A percentile compares a stretch with the other conserved stretches of the same genome.
Conservation (phyloP, 1,284 basidiomycete species). For the Sporisorium reilianum region DNA sequence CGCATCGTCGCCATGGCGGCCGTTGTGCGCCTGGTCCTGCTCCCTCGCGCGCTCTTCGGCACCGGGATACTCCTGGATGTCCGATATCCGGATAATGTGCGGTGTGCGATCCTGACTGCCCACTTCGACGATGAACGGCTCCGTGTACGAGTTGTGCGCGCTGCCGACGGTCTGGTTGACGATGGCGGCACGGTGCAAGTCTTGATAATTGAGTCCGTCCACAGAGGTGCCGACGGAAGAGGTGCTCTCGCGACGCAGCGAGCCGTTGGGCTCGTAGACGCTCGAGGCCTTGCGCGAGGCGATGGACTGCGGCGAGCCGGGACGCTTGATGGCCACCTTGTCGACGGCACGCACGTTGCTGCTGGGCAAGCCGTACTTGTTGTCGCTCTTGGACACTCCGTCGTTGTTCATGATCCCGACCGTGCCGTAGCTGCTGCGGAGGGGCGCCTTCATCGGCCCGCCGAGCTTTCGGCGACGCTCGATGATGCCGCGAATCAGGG, state of each 20-base stretch:
- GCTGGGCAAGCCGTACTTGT: slow-evolving; percentile 46
- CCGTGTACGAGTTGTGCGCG: slow-evolving; percentile 29
- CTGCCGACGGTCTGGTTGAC: slow-evolving; percentile 26
- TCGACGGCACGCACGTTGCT: slow-evolving; percentile 45
- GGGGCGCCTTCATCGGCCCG: slow-evolving; percentile 56
- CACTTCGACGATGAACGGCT: slow-evolving; percentile 63
- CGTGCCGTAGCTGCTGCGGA: slow-evolving; percentile 60
- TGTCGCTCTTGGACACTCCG: slow-evolving; percentile 15
- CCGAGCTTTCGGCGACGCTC: slow-evolving; percentile 64
- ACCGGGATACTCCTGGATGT: slow-evolving; percentile 47
- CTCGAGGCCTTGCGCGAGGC: slow-evolving; percentile 20
- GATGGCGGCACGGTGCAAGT: slow-evolving; percentile 27
- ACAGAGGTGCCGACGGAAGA: slow-evolving; percentile 30
- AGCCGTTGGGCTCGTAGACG: slow-evolving; percentile 30
- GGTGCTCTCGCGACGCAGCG: slow-evolving; percentile 33
- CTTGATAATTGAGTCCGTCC: slow-evolving; percentile 33
- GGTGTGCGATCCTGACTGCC: slow-evolving; percentile 43
- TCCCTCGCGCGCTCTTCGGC: slow-evolving; percentile 31
- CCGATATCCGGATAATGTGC: slow-evolving; percentile 45
- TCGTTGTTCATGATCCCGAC: slow-evolving; percentile 35
- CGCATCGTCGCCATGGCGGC: slow-evolving; percentile 1
- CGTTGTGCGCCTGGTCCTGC: slow-evolving; percentile 15
- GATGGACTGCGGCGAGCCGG: slow-evolving; percentile 41
- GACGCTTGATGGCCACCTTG: slow-evolving; percentile 61
- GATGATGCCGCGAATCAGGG: slow-evolving; percentile 67